phyloP scores from a whole-genome alignment of 1,139 yeast species.

The Sugiyamaella novakii region DNA sequence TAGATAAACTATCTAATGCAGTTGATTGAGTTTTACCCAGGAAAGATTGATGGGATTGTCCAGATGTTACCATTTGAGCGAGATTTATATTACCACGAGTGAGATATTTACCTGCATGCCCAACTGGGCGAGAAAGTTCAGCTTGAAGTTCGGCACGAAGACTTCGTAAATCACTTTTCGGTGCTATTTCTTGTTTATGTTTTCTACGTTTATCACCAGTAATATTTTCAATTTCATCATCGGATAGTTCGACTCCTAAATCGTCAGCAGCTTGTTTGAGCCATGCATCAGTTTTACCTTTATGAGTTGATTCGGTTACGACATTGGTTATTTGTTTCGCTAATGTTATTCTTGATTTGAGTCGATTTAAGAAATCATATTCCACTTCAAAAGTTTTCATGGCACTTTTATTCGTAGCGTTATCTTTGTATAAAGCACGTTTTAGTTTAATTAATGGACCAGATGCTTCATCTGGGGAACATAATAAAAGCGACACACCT shows the following conservation, averaged over 20 bases:
- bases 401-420: slow-evolving; percentile 37
- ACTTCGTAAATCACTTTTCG: slow-evolving; percentile 45
- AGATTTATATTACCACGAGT: slow-evolving; percentile 83
- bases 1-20: slow-evolving; percentile 65
- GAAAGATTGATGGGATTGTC: slow-evolving; percentile 67
- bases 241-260: slow-evolving; percentile 72
- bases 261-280: slow-evolving; percentile 90
- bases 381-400: slow-evolving; percentile 78
- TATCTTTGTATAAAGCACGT: slow-evolving; percentile 51
- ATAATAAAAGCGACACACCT: slow-evolving; percentile 90
- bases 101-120: slow-evolving; percentile 56
- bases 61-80: slow-evolving; percentile 80
- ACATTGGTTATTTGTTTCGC: slow-evolving; percentile 79
- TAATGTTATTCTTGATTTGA: slow-evolving; percentile 66
- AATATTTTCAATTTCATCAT: slow-evolving; percentile 48
- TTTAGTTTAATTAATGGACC: slow-evolving; percentile 83
- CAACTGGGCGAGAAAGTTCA: slow-evolving; percentile 61
- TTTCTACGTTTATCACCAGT: slow-evolving; percentile 51
- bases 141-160: slow-evolving; percentile 59
- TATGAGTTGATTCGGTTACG: slow-evolving; percentile 58
- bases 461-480: slow-evolving; percentile 89
- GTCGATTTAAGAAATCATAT: slow-evolving; percentile 66
- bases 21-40: slow-evolving; percentile 69
- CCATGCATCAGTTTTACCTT: slow-evolving; percentile 78
- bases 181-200: background rate